Evolutionary conservation across 768 basidiomycete genomes (phyloP).

Genomic region (Glaciozyma antarctica): DNA sequence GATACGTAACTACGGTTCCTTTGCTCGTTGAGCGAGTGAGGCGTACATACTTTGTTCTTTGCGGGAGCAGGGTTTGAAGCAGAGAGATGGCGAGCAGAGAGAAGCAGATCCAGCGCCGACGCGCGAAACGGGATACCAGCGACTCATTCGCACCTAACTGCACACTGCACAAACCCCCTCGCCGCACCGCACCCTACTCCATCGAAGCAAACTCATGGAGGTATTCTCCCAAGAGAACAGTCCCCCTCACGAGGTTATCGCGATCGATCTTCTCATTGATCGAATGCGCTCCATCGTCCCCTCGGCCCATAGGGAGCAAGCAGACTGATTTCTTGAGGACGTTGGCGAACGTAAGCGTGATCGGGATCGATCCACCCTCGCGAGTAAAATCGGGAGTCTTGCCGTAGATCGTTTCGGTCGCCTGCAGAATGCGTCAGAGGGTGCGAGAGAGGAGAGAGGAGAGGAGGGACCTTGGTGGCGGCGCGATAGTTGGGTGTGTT

Average conservation of each 20-base stretch:
- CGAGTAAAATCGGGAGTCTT: slow-evolving; percentile 71
- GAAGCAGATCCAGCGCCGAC: no score
- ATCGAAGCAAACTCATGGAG: slow-evolving; percentile 50
- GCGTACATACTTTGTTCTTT: no score
- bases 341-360: slow-evolving; percentile 83
- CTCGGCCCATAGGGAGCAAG: slow-evolving; percentile 68
- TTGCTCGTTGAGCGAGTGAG: no score
- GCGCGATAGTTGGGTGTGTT: slow-evolving; percentile 92
- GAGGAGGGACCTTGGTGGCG: slow-evolving; percentile 47
- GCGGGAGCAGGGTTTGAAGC: no score
- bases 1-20: not conserved
- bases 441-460: not conserved
- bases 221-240: slow-evolving; percentile 69
- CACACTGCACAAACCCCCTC: not conserved
- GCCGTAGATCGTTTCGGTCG: slow-evolving; percentile 50
- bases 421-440: not conserved
- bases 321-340: slow-evolving; percentile 68
- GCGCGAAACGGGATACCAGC: no score
- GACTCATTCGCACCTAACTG: not conserved
- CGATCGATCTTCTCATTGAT: slow-evolving; percentile 72
- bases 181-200: not conserved
- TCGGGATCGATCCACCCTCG: slow-evolving; percentile 76
- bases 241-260: slow-evolving; percentile 54
- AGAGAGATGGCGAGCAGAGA: no score
- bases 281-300: slow-evolving; percentile 10